phyloP scores from a whole-genome alignment of 2,329 filamentous ascomycete species.

The Arthroderma sp. region DNA sequence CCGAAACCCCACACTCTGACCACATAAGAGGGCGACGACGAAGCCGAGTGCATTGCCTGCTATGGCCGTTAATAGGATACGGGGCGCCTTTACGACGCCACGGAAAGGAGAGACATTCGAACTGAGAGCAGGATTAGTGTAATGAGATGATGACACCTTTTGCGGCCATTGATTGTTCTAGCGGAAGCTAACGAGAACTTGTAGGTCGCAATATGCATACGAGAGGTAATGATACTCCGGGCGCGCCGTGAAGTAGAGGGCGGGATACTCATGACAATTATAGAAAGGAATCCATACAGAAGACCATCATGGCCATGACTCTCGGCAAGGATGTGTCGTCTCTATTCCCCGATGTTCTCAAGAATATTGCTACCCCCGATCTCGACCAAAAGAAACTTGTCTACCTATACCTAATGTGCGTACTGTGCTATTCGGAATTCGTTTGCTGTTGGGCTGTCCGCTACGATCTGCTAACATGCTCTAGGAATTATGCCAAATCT shows the following conservation, averaged over 20 bases:
- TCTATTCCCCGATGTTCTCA: constrained; percentile 91
- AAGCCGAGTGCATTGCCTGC: constrained; percentile 2
- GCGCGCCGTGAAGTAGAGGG: not conserved
- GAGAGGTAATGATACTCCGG: constrained; percentile 47
- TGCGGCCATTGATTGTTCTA: not conserved
- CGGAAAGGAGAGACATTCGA: constrained; percentile 98
- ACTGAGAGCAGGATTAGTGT: constrained; percentile 78
- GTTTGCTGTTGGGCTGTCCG: not conserved
- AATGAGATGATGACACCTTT: constrained; percentile 14
- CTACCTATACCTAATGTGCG: constrained; percentile 91
- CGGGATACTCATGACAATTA: not conserved
- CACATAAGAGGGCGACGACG: not conserved
- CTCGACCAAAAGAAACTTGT: constrained; percentile 99
- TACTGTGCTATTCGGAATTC: constrained; percentile 5
- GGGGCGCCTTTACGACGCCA: constrained; percentile 82
- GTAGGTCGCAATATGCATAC: constrained; percentile 91
- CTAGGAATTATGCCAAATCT: constrained; percentile 97
- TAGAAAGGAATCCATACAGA: constrained; percentile 95
- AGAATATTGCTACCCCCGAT: constrained; percentile 93
- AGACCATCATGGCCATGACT: constrained; percentile 99
- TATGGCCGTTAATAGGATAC: constrained; percentile 95
- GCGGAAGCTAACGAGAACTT: constrained; percentile 21
- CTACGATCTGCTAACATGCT: not conserved
- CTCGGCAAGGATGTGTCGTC: constrained; percentile 96
- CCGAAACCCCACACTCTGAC: too few relatives aligned